phyloP scores from a whole-genome alignment of 2,329 filamentous ascomycete species.

The Claviceps paspali region DNA sequence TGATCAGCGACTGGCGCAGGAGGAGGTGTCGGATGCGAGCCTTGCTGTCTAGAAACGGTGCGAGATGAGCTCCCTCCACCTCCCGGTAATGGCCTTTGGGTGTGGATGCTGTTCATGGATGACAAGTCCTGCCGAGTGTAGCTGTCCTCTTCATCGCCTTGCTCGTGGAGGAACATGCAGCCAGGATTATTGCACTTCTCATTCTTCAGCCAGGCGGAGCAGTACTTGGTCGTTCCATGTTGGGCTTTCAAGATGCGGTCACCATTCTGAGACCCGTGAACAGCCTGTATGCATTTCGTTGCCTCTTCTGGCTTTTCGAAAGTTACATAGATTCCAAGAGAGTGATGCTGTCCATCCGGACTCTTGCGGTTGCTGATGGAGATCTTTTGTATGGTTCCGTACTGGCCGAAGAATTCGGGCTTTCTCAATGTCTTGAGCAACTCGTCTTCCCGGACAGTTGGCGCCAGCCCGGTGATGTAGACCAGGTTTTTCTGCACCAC shows the following conservation, averaged over 20 bases:
- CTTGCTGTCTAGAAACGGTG: slow-evolving; percentile 37
- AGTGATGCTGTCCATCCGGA: slow-evolving; percentile 60
- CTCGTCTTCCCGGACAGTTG: slow-evolving; percentile 82
- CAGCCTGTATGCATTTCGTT: slow-evolving; percentile 73
- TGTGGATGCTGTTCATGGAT: slow-evolving; percentile 80
- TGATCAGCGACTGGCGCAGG: slow-evolving; percentile 32
- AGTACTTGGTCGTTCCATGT: slow-evolving; percentile 91
- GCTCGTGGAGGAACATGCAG: slow-evolving; percentile 96
- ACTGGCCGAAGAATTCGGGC: slow-evolving; percentile 91
- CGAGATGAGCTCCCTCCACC: slow-evolving; percentile 36
- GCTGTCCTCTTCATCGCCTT: slow-evolving; percentile 95
- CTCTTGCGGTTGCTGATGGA: slow-evolving; percentile 93
- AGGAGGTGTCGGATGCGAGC: slow-evolving; percentile 21
- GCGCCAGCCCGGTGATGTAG: slow-evolving; percentile 89
- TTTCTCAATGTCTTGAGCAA: slow-evolving; percentile 81
- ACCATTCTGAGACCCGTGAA: slow-evolving; percentile 84
- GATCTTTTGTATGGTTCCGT: slow-evolving; percentile 96
- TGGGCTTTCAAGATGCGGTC: slow-evolving; percentile 70
- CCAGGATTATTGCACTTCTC: slow-evolving; percentile 91
- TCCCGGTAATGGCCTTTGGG: slow-evolving; percentile 49
- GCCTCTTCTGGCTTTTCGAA: slow-evolving; percentile 88
- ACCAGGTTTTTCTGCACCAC: slow-evolving; percentile 98
- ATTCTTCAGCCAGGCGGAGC: slow-evolving; percentile 87
- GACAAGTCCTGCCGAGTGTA: slow-evolving; percentile 90
- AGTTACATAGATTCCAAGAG: slow-evolving; percentile 95